Conservation (phyloP, 345 rosid species). For the Syzygium oleosum region DNA sequence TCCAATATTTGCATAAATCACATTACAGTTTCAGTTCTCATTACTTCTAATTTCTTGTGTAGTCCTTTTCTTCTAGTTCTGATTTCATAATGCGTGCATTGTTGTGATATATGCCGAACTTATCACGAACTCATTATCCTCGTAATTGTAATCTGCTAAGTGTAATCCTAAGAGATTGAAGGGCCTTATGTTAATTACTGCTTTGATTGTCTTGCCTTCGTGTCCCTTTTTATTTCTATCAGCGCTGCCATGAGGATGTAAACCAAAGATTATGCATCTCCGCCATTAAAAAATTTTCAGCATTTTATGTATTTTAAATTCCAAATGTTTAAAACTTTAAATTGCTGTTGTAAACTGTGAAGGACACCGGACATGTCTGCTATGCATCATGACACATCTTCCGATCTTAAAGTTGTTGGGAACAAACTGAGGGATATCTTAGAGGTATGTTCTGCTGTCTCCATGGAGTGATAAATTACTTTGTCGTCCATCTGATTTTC, state of each 20-base stretch:
- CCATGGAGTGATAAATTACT: background rate
- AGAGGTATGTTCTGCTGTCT: conserved; percentile 29
- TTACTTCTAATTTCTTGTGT: background rate
- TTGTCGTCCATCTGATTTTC: background rate
- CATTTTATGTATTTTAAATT: background rate
- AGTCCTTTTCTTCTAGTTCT: background rate
- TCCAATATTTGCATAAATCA: background rate
- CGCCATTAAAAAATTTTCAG: background rate
- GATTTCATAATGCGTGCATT: background rate
- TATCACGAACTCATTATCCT: background rate
- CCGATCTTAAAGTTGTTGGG: conserved; percentile 58
- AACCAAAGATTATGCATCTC: background rate
- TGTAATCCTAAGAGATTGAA: background rate
- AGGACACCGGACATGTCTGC: conserved; percentile 81
- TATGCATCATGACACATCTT: conserved; percentile 67
- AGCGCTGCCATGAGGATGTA: background rate
- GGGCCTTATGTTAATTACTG: background rate
- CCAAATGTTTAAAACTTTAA: background rate
- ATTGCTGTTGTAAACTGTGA: conserved; percentile 7
- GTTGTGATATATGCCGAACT: background rate
- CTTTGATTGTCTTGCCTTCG: background rate
- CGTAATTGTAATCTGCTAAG: background rate
- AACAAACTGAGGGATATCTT: conserved; percentile 50
- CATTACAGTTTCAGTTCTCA: background rate
- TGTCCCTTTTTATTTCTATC: background rate